Evolutionary conservation across 768 basidiomycete species (phyloP).

Genomic region (Tricholoma furcatifolium): DNA sequence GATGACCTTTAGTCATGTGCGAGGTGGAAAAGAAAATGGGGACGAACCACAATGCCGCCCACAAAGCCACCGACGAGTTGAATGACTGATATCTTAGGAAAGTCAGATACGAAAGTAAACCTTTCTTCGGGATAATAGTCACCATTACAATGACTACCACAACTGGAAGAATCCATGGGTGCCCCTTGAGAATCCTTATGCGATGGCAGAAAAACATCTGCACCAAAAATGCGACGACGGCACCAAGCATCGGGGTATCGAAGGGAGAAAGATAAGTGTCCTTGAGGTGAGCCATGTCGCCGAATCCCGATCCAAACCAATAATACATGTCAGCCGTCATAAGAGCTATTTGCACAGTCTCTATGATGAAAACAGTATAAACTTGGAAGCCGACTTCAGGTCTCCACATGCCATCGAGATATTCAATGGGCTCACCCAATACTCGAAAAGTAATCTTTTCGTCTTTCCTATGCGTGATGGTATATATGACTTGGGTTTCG

Average conservation of each 20-base stretch:
- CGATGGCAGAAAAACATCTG: conserved; percentile 6
- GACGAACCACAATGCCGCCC: neutral
- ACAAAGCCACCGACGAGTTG: neutral
- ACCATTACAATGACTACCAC: neutral
- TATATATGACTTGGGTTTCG: neutral
- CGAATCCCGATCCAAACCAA: conserved; percentile 26
- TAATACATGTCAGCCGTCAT: conserved; percentile 24
- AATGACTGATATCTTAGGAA: neutral
- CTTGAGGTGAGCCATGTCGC: conserved; percentile 20
- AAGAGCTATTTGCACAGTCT: conserved; percentile 28
- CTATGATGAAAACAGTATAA: conserved; percentile 23
- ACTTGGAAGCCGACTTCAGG: conserved; percentile 10
- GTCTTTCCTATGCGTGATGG: neutral
- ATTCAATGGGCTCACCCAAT: neutral
- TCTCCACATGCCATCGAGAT: neutral
- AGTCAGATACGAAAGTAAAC: neutral
- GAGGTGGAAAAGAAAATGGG: neutral
- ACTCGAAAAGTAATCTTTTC: neutral
- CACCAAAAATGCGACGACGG: conserved; percentile 5
- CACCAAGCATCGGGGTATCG: neutral
- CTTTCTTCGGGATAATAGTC: neutral
- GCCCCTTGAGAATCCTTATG: neutral
- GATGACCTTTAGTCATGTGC: neutral
- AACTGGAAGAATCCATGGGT: neutral
- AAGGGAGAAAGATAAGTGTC: conserved; percentile 18